phyloP scores from a whole-genome alignment of 345 rosid genomes.

The Citrus mangshanensis region DNA sequence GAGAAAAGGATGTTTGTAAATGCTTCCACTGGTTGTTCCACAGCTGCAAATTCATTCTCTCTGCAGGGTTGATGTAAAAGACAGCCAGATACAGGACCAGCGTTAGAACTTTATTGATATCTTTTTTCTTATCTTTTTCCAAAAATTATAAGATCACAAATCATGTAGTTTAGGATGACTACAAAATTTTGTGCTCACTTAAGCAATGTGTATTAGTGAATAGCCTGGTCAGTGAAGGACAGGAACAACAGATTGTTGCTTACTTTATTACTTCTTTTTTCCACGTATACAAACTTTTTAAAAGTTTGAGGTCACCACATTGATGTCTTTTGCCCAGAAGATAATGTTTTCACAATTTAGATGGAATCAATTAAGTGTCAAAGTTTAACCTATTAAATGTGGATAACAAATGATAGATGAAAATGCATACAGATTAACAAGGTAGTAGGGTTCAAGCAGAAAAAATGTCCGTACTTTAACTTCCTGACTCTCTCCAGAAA shows the following conservation, averaged over 20 bases:
- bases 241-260: background rate
- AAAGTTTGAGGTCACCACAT: background rate
- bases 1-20: conserved; percentile 89
- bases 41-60: conserved; percentile 64
- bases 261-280: background rate
- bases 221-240: background rate
- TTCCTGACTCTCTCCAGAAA: conserved; percentile 55
- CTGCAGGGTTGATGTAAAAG: conserved; percentile 36
- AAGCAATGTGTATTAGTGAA: background rate
- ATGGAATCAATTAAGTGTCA: background rate
- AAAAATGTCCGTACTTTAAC: conserved; percentile 41
- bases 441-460: background rate
- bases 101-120: conserved; percentile 5
- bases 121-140: background rate
- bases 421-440: background rate
- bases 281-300: background rate
- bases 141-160: conserved; percentile 5
- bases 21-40: conserved; percentile 74
- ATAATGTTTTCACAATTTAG: background rate
- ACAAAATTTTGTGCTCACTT: background rate
- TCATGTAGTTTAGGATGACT: conserved; percentile 9
- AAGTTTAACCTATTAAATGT: background rate
- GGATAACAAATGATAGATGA: background rate
- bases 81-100: background rate
- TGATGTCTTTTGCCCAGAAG: background rate